Evolutionary conservation across 2,329 filamentous ascomycete genomes (phyloP), one percentile per base, ranked within the genome.

Genomic region (Pseudomassariella vexata): DNA sequence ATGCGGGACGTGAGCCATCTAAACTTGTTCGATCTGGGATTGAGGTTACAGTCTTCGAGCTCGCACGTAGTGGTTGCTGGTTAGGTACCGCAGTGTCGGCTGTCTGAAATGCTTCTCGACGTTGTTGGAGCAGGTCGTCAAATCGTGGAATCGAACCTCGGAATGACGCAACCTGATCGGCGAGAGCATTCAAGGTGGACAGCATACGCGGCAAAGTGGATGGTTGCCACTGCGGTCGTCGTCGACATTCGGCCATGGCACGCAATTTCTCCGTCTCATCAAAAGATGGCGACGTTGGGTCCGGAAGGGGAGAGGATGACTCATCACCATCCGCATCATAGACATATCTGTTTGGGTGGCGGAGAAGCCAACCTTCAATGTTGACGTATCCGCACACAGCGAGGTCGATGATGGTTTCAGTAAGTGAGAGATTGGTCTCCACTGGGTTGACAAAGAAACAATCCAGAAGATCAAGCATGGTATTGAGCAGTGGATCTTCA

Each of bases 391-490:
- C 84, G 46, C 92, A 96, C 1, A 85, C 79, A 9, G 85, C 85
- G 24, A 98, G 67, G 43, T 86, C 83, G 18, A 94, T 74, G 25
- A 96, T 68, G 1, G 84, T 75, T 48, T 94, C 85, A 0, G 90
- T 96, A 2, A 95, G 68, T 0, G 83, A 84, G 4, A 98, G 64
- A 46, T 98, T 98, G 3, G 85, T 89, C 46, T 95, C 87, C 3
- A 96, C 79, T 3, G 87, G 82, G 47, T 98, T 98, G 5, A 85
- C 73, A 46, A 95, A 87, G 50, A 96, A 98, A 0, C 72, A 80
- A 26, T 82, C 73, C 9, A 98, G 59, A 6, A 90, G 69, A 25
- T 83, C 79, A 8, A 84, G 62, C 3, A 85, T 64, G 7, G 84
- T 76, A 52, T 74, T 76, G 28, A 80, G 66, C 21, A 79, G 70